Conservation (phyloP, 352 stramenopile species). For the Globisporangium nodosum region DNA sequence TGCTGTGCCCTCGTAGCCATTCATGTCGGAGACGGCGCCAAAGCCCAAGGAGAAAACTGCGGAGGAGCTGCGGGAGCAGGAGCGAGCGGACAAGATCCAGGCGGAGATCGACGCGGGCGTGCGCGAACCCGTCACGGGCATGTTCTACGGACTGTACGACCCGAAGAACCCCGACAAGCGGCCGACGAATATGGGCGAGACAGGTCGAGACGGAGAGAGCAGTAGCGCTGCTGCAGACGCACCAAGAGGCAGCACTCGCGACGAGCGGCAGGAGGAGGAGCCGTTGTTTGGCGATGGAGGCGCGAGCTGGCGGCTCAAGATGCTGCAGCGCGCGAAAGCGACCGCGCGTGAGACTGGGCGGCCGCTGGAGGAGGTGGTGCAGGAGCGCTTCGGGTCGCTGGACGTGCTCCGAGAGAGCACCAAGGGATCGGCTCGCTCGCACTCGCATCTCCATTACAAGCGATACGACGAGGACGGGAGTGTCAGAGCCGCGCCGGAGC, state of each 20-base stretch:
- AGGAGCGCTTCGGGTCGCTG: conserved; percentile 53
- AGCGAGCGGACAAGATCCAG: conserved; percentile 56
- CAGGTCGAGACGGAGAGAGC: conserved; percentile 12
- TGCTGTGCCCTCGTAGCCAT: conserved; percentile 24
- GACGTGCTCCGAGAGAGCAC: conserved; percentile 45
- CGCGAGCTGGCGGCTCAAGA: conserved; percentile 79
- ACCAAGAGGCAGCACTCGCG: not conserved
- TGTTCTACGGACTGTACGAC: conserved; percentile 79
- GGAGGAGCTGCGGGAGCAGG: conserved; percentile 32
- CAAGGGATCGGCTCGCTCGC: conserved; percentile 33
- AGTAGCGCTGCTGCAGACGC: not conserved
- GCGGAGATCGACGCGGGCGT: conserved; percentile 70
- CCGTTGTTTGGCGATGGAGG: conserved; percentile 64
- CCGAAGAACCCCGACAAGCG: conserved; percentile 61
- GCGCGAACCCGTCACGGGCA: conserved; percentile 68
- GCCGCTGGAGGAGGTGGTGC: conserved; percentile 54
- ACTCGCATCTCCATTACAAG: conserved; percentile 73
- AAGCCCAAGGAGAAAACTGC: conserved; percentile 30
- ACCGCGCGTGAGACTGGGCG: conserved; percentile 46
- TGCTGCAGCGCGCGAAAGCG: conserved; percentile 69
- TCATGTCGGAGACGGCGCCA: conserved; percentile 25
- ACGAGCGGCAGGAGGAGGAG: conserved; percentile 15
- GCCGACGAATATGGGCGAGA: conserved; percentile 6
- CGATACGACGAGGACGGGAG: conserved; percentile 23
- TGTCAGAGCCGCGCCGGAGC: not conserved